phyloP scores from a whole-genome alignment of 768 basidiomycete genomes.

The Termitomyces sp. region DNA sequence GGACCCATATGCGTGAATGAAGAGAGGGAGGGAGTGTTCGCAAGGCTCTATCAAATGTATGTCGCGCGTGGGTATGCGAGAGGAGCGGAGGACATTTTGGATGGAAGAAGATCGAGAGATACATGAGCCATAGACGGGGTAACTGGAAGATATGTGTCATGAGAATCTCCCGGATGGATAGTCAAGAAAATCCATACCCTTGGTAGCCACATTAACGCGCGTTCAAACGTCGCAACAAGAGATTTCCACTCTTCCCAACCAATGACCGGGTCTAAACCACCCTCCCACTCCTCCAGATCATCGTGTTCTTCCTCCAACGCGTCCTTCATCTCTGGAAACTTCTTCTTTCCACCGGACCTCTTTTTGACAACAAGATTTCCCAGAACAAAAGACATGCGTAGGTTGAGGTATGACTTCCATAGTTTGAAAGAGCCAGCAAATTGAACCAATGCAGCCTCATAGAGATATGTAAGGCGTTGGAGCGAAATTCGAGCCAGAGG shows the following conservation, averaged over 20 bases:
- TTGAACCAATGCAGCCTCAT: constrained; percentile 83
- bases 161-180: not conserved
- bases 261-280: constrained; percentile 80
- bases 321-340: constrained; percentile 87
- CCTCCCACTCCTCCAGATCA: constrained; percentile 80
- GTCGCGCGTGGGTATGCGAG: constrained; percentile 85
- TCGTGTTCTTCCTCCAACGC: constrained; percentile 82
- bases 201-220: constrained; percentile 92
- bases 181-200: constrained; percentile 45
- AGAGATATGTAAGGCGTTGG: constrained; percentile 86
- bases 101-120: constrained; percentile 86
- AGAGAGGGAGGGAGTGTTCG: constrained; percentile 91
- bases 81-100: constrained; percentile 81
- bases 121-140: constrained; percentile 92
- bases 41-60: constrained; percentile 91
- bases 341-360: constrained; percentile 84
- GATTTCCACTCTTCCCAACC: constrained; percentile 96
- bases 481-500: constrained; percentile 68
- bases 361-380: constrained; percentile 71
- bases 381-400: constrained; percentile 81
- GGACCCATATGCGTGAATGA: constrained; percentile 88
- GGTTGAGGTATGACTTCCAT: constrained; percentile 89
- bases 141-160: constrained; percentile 43
- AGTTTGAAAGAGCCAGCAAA: constrained; percentile 92
- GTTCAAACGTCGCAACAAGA: constrained; percentile 83